A percentile compares a stretch with the other conserved stretches of the same genome.
These are phyloP conservation scores for Cryptosporidium viatorum DNA, from an alignment of 169 alveolate genomes.

Conservation along the genomic window DNA sequence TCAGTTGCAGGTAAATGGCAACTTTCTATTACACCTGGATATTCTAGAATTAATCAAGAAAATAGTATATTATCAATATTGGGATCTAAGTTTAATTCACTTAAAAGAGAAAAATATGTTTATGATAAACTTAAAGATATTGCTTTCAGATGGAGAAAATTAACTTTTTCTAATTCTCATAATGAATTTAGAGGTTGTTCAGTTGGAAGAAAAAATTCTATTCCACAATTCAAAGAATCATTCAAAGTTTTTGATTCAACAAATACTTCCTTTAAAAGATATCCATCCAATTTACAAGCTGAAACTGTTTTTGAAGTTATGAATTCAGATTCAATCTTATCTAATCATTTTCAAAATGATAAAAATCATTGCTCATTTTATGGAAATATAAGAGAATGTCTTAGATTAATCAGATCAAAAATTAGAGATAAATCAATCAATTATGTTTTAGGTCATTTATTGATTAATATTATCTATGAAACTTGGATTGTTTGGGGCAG, in stretches of 20 bases:
- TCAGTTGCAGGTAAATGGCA: conserved; percentile 53
- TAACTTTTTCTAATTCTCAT: conserved; percentile 1
- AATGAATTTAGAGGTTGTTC: conserved; percentile 15
- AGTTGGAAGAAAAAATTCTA: neutral
- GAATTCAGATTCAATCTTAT: neutral
- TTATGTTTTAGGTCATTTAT: conserved; percentile 12
- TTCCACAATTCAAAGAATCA: neutral
- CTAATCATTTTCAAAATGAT: neutral
- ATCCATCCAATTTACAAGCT: neutral
- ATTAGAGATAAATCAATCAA: conserved; percentile 2
- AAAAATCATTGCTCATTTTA: conserved; percentile 1
- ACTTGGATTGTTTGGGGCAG: conserved; percentile 64
- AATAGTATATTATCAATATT: conserved; percentile 29
- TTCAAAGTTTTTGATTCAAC: conserved; percentile 30
- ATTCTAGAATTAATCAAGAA: conserved; percentile 23
- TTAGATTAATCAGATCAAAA: conserved; percentile 13
- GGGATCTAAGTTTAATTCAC: conserved; percentile 9
- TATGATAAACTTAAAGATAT: conserved; percentile 4
- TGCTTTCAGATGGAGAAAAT: conserved; percentile 15
- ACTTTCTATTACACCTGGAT: conserved; percentile 30
- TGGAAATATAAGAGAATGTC: conserved; percentile 46
- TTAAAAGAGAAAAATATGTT: conserved; percentile 5
- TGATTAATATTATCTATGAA: conserved; percentile 27
- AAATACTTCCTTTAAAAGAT: neutral
- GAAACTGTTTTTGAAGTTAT: conserved; percentile 12